These are phyloP conservation scores for Excoecaria agallocha DNA, from an alignment of 345 rosid species.

Conservation along the genomic window DNA sequence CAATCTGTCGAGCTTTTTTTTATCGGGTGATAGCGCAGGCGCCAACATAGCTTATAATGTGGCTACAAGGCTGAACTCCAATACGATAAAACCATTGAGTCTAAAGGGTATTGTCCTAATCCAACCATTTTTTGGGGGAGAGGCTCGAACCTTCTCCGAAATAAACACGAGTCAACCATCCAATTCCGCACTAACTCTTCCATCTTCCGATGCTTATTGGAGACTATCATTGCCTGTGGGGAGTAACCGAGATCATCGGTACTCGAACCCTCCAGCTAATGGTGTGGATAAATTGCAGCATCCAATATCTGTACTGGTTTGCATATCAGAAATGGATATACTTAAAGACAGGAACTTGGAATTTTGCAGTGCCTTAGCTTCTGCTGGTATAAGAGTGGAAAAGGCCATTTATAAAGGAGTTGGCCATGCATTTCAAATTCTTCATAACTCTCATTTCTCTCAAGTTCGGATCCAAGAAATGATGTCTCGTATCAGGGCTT, in stretches of 20 bases:
- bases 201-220: conserved; percentile 29
- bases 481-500: conserved; percentile 54
- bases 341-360: conserved; percentile 59
- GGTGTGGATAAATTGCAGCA: conserved; percentile 14
- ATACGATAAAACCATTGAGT: conserved; percentile 11
- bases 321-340: conserved; percentile 44
- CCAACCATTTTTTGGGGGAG: conserved; percentile 32
- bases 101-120: conserved; percentile 25
- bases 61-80: conserved; percentile 17
- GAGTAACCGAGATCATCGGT: conserved; percentile 30
- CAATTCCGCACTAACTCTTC: conserved; percentile 27
- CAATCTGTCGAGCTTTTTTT: conserved; percentile 15
- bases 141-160: conserved; percentile 24
- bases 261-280: conserved; percentile 24
- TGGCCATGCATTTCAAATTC: conserved; percentile 75
- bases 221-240: conserved; percentile 25
- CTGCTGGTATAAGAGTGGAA: conserved; percentile 56
- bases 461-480: conserved; percentile 52
- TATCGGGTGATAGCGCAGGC: conserved; percentile 32
- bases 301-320: conserved; percentile 17
- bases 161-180: conserved; percentile 14
- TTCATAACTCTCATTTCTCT: conserved; percentile 39
- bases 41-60: conserved; percentile 31
- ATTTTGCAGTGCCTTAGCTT: conserved; percentile 46
- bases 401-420: conserved; percentile 56